Evolutionary conservation across 75 land plant species (phyloP).

Genomic region (Cryptomeria japonica): DNA sequence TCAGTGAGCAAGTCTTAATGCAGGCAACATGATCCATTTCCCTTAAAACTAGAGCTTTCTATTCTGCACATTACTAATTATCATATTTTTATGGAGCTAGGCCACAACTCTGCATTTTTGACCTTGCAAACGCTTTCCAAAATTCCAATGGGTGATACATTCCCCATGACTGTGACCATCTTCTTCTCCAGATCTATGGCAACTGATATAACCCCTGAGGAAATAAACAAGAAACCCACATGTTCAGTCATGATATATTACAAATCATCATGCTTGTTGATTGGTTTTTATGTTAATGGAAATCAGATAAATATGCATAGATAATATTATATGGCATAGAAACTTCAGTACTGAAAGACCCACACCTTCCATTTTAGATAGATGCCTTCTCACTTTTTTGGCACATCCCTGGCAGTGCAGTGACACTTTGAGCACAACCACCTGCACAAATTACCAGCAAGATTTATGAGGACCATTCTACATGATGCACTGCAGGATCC

Average conservation of each 20-base stretch:
- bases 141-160: slow-evolving; percentile 43
- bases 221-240: background rate
- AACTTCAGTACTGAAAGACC: background rate
- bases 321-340: background rate
- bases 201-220: slow-evolving; percentile 63
- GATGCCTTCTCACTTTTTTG: slow-evolving; percentile 40
- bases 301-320: background rate
- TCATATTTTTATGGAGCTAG: background rate
- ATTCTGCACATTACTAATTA: background rate
- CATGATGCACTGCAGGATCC: background rate
- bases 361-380: slow-evolving; percentile 50
- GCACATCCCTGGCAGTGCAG: slow-evolving; percentile 52
- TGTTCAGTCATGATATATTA: background rate
- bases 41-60: background rate
- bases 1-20: background rate
- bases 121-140: slow-evolving; percentile 62
- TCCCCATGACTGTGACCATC: slow-evolving; percentile 62
- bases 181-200: slow-evolving; percentile 58
- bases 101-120: slow-evolving; percentile 63
- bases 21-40: background rate
- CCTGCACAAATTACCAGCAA: slow-evolving; percentile 7
- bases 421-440: slow-evolving; percentile 38
- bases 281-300: background rate
- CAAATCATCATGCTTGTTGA: background rate
- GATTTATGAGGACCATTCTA: background rate